phyloP scores from a whole-genome alignment of 2,329 filamentous ascomycete species.

The Endocalyx cinctus region DNA sequence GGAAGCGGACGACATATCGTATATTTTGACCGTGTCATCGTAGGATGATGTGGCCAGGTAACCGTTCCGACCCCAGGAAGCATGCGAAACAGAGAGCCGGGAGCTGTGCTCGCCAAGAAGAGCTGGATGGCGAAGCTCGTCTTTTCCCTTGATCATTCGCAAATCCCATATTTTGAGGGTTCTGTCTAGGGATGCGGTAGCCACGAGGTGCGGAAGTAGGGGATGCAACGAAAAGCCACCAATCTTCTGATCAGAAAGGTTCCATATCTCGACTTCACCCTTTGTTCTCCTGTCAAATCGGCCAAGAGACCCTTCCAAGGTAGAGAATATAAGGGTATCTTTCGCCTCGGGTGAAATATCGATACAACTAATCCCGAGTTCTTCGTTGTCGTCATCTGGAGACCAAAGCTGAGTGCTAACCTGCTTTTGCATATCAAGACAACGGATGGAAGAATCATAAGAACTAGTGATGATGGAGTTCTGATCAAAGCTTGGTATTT shows the following conservation, averaged over 20 bases:
- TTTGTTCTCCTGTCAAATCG: conserved; percentile 70
- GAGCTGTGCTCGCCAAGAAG: conserved; percentile 79
- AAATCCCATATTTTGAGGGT: conserved; percentile 92
- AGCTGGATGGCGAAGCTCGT: conserved; percentile 55
- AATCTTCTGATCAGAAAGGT: conserved; percentile 86
- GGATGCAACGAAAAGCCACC: conserved; percentile 88
- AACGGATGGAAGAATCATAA: conserved; percentile 89
- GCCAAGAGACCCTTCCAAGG: conserved; percentile 74
- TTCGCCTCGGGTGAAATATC: conserved; percentile 70
- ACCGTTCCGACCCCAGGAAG: conserved; percentile 79
- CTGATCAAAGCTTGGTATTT: conserved; percentile 67
- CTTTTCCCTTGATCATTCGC: conserved; percentile 61
- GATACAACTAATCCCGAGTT: conserved; percentile 77
- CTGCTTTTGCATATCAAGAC: conserved; percentile 76
- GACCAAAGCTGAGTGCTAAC: conserved; percentile 78
- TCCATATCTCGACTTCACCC: conserved; percentile 61
- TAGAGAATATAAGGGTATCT: conserved; percentile 80
- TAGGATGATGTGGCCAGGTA: conserved; percentile 90
- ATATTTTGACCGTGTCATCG: conserved; percentile 91
- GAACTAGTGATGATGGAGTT: conserved; percentile 80
- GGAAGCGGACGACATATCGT: conserved; percentile 64
- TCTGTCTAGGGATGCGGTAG: conserved; percentile 85
- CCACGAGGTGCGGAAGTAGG: conserved; percentile 71
- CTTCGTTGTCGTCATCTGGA: conserved; percentile 62
- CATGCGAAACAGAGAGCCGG: conserved; percentile 83